phyloP scores from a whole-genome alignment of 139 green algal species.

The Chlorella ohadii region DNA sequence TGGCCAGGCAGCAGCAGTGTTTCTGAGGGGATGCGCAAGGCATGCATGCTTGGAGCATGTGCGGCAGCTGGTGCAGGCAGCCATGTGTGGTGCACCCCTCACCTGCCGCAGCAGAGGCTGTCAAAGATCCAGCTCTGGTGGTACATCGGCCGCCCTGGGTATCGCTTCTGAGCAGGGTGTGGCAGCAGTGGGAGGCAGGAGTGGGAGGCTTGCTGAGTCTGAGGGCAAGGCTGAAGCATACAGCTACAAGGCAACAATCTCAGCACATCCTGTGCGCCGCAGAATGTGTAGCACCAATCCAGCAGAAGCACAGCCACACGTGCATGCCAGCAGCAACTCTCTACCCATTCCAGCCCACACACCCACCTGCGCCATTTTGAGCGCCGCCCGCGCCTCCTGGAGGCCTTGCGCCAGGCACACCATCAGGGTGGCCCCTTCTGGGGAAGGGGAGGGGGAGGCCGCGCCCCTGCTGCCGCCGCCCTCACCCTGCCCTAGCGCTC shows the following conservation, averaged over 20 bases:
- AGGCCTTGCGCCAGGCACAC: background rate
- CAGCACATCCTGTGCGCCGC: no score
- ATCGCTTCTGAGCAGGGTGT: background rate
- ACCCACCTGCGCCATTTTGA: background rate
- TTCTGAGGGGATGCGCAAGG: no score
- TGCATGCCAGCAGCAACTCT: background rate
- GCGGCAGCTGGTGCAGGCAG: no score
- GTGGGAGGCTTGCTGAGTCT: no score
- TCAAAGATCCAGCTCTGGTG: conserved; percentile 11
- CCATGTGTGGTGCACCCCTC: no score
- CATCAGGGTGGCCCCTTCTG: conserved; percentile 6
- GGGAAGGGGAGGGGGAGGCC: background rate
- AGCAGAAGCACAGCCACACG: background rate
- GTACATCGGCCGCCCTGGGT: background rate
- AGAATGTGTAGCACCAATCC: no score
- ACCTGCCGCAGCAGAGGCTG: conserved; percentile 6
- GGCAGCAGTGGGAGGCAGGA: no score
- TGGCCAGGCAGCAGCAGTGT: no score
- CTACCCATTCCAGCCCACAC: background rate
- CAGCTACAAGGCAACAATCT: no score
- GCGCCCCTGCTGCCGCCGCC: background rate
- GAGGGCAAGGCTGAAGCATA: no score
- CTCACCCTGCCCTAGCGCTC: background rate
- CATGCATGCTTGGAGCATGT: no score
- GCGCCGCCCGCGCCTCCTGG: no score